Conservation (phyloP, 2,329 filamentous ascomycete genomes). For the Tolypocladium inflatum region DNA sequence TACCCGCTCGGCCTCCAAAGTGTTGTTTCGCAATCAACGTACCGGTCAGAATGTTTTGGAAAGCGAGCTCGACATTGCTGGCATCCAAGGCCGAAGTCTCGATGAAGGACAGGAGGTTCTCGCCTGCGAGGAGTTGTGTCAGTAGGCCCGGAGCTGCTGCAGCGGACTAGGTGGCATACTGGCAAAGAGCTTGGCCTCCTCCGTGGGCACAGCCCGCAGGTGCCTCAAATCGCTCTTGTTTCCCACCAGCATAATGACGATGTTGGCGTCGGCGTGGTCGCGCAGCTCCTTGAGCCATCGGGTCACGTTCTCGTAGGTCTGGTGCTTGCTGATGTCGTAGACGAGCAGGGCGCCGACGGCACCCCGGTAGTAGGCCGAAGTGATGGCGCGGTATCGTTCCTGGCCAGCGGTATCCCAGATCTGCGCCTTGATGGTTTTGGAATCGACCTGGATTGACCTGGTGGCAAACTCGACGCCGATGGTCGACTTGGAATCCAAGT, state of each 20-base stretch:
- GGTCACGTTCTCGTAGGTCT: slow-evolving; percentile 98
- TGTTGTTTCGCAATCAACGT: slow-evolving; percentile 22
- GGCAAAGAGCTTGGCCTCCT: slow-evolving; percentile 96
- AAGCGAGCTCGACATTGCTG: slow-evolving; percentile 97
- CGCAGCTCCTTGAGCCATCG: slow-evolving; percentile 98
- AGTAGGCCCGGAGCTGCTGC: slow-evolving; percentile 1
- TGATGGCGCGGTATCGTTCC: slow-evolving; percentile 98
- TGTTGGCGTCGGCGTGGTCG: slow-evolving; percentile 96
- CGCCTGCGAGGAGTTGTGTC: slow-evolving; percentile 47
- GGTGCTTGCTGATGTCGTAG: slow-evolving; percentile 99
- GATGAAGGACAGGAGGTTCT: slow-evolving; percentile 98
- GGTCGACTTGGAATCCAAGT: slow-evolving; percentile 98
- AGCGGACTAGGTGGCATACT: slow-evolving; percentile 42
- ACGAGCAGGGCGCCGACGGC: slow-evolving; percentile 95
- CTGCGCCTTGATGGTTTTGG: slow-evolving; percentile 99
- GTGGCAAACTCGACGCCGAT: slow-evolving; percentile 99
- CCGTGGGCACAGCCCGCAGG: slow-evolving; percentile 89
- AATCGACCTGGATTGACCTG: slow-evolving; percentile 95
- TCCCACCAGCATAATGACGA: slow-evolving; percentile 98
- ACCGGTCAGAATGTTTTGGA: slow-evolving; percentile 99
- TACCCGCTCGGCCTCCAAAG: not conserved
- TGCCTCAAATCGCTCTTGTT: slow-evolving; percentile 99
- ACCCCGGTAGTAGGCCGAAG: slow-evolving; percentile 96
- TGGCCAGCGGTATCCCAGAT: slow-evolving; percentile 99
- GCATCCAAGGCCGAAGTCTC: slow-evolving; percentile 98